Percentiles rank a stretch among this genome's conserved stretches.
These are phyloP conservation scores for Termitomyces sp. DNA, from an alignment of 768 basidiomycete genomes.

Conservation along the genomic window DNA sequence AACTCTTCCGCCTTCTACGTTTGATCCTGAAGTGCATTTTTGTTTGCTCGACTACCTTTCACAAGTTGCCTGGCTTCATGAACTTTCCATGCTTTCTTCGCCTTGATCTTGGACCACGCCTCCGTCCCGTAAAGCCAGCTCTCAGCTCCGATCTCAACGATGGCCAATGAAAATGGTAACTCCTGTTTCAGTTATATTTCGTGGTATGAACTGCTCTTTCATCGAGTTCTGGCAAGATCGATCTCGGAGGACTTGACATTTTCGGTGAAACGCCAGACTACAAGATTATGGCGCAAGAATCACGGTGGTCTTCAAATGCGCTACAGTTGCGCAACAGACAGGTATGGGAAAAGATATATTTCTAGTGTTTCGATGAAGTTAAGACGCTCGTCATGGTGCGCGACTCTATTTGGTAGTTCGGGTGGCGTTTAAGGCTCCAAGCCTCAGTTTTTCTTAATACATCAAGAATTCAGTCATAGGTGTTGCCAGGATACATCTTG, in stretches of 20 bases:
- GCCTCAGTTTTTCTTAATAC: not conserved
- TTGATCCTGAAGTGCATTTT: too few species aligned
- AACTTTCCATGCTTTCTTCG: too few species aligned
- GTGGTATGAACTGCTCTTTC: conserved; percentile 21
- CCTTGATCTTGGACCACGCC: too few species aligned
- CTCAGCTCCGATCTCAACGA: conserved; percentile 12
- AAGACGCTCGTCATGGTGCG: not conserved
- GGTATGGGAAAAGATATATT: not conserved
- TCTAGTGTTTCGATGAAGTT: not conserved
- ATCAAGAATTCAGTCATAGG: not conserved
- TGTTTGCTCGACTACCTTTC: conserved; percentile 17
- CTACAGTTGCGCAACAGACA: not conserved
- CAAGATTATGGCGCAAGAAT: conserved; percentile 16
- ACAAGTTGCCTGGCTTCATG: conserved; percentile 2
- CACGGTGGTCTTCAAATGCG: conserved; percentile 12
- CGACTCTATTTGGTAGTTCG: not conserved
- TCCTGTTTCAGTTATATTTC: conserved; percentile 19
- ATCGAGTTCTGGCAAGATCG: conserved; percentile 24
- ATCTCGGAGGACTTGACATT: conserved; percentile 23
- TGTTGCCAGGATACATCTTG: too few species aligned
- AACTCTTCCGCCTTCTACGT: too few species aligned
- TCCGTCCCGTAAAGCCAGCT: too few species aligned
- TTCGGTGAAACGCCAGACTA: conserved; percentile 26
- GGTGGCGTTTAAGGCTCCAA: not conserved
- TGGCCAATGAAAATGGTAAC: conserved; percentile 24